Conservation (phyloP, 106 monocot genomes). For the Dioscorea dumetorum region DNA sequence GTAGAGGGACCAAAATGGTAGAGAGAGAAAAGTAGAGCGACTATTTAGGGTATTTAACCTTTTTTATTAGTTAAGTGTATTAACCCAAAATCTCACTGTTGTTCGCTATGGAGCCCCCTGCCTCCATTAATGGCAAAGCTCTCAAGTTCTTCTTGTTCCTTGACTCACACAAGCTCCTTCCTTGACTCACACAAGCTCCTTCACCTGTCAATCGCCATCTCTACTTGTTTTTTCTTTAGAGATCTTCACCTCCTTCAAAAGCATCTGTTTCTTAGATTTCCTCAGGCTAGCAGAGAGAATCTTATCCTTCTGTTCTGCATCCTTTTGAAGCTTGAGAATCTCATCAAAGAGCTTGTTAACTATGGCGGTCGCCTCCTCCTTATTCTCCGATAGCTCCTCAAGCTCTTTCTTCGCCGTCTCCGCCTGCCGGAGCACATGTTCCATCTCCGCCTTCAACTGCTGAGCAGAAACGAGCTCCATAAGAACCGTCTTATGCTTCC, state of each 20-base stretch:
- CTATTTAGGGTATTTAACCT: too few species aligned
- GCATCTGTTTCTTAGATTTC: constrained; percentile 61
- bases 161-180: too few species aligned
- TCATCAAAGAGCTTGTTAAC: constrained; percentile 46
- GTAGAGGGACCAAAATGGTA: too few species aligned
- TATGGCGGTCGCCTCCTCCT: constrained; percentile 28
- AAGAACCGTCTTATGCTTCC: constrained; percentile 48
- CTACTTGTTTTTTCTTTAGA: constrained; percentile 63
- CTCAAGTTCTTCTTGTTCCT: constrained; percentile 22
- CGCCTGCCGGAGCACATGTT: constrained; percentile 19
- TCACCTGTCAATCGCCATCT: constrained; percentile 65
- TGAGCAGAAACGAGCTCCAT: constrained; percentile 51
- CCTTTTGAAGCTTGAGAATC: constrained; percentile 29
- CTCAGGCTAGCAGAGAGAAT: constrained; percentile 79
- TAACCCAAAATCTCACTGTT: too few species aligned
- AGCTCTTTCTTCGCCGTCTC: constrained; percentile 48
- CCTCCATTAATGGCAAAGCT: background rate
- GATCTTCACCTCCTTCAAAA: constrained; percentile 65
- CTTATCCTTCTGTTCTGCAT: constrained; percentile 79
- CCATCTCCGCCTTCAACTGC: constrained; percentile 43
- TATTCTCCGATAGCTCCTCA: constrained; percentile 23
- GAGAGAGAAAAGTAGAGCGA: too few species aligned
- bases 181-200: constrained; percentile 29
- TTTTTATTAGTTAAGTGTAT: too few species aligned
- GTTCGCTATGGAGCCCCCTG: too few species aligned